phyloP scores from a whole-genome alignment of 1,139 yeast species.

The Arxiozyma heterogenica region DNA sequence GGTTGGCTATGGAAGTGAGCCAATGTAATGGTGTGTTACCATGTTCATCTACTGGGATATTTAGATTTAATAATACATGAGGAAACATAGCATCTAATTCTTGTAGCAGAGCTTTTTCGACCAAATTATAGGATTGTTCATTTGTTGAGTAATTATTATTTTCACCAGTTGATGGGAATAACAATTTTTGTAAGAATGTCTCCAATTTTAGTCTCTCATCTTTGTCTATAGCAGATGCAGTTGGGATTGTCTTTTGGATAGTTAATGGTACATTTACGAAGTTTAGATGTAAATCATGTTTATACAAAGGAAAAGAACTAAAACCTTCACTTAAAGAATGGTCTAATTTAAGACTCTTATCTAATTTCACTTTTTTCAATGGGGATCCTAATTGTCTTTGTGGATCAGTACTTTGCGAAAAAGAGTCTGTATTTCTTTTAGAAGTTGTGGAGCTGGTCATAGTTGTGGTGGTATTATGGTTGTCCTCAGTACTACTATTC shows the following conservation, averaged over 20 bases:
- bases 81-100: conserved; percentile 23
- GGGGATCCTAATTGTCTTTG: conserved; percentile 25
- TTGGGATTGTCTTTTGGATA: conserved; percentile 13
- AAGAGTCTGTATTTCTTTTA: conserved; percentile 6
- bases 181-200: conserved; percentile 24
- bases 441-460: background rate
- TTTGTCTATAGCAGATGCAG: conserved; percentile 11
- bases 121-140: background rate
- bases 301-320: conserved; percentile 13
- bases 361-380: conserved; percentile 20
- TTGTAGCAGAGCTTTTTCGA: conserved; percentile 16
- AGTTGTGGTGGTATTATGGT: background rate
- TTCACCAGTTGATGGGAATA: conserved; percentile 21
- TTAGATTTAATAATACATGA: conserved; percentile 44
- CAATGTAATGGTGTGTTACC: conserved; percentile 94
- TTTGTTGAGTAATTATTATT: background rate
- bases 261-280: conserved; percentile 9
- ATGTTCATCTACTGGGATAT: conserved; percentile 81
- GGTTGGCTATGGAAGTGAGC: conserved; percentile 88
- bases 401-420: conserved; percentile 6
- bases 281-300: conserved; percentile 18
- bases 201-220: conserved; percentile 26
- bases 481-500: background rate
- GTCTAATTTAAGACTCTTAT: conserved; percentile 4
- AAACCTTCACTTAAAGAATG: background rate